phyloP scores from a whole-genome alignment of 257 asterid species.

The Solanum bulbocastanum region DNA sequence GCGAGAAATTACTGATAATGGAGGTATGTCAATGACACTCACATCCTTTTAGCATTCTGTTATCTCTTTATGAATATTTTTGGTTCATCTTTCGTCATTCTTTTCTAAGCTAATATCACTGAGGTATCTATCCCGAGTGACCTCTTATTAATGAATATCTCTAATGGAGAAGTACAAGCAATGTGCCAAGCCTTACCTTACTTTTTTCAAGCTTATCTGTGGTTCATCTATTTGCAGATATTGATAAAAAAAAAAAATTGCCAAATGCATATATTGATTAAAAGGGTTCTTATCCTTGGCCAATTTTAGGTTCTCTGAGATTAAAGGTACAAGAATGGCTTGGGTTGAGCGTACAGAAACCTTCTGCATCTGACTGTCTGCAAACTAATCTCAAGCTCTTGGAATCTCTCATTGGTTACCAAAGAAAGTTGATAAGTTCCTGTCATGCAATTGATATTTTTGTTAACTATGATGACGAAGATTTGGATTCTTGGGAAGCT shows the following conservation, averaged over 20 bases:
- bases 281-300: neutral
- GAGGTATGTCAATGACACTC: constrained; percentile 39
- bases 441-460: constrained; percentile 25
- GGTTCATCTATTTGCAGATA: neutral
- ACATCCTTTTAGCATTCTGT: neutral
- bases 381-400: constrained; percentile 27
- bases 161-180: neutral
- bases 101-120: neutral
- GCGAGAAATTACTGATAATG: constrained; percentile 71
- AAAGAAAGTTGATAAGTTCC: constrained; percentile 34
- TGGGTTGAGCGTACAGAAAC: constrained; percentile 4
- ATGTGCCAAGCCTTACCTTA: neutral
- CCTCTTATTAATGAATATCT: neutral
- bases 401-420: constrained; percentile 45
- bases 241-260: neutral
- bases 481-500: constrained; percentile 68
- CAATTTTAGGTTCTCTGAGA: constrained; percentile 59
- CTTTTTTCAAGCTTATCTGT: neutral
- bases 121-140: neutral
- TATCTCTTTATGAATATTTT: neutral
- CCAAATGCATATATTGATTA: neutral
- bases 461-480: constrained; percentile 65
- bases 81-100: neutral
- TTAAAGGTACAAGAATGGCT: constrained; percentile 59
- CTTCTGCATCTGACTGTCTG: constrained; percentile 1